Conservation (phyloP, 2,329 filamentous ascomycete genomes). For the Pseudocercospora crystallina region DNA sequence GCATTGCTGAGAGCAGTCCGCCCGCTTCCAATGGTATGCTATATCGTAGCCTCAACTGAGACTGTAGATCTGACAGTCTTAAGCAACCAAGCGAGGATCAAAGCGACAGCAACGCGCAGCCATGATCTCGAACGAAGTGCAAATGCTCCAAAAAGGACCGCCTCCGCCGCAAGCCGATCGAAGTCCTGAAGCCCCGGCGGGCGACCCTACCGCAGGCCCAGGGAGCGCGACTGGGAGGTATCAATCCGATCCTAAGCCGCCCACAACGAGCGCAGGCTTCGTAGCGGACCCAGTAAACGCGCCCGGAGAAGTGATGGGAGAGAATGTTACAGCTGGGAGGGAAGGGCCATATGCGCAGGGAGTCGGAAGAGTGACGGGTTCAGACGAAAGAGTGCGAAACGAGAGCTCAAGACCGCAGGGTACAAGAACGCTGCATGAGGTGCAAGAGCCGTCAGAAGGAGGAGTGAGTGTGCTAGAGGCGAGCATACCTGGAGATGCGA, state of each 20-base stretch:
- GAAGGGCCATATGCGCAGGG: slow-evolving; percentile 28
- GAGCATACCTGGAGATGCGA: neutral
- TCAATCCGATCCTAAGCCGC: slow-evolving; percentile 14
- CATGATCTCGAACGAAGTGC: slow-evolving; percentile 27
- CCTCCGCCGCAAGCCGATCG: slow-evolving; percentile 15
- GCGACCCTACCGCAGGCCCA: slow-evolving; percentile 9
- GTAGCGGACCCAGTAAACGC: slow-evolving; percentile 14
- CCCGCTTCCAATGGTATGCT: slow-evolving; percentile 5
- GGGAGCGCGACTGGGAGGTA: slow-evolving; percentile 17
- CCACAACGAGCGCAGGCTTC: slow-evolving; percentile 19
- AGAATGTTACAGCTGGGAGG: slow-evolving; percentile 23
- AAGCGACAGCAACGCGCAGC: slow-evolving; percentile 24
- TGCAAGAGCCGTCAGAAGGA: slow-evolving; percentile 16
- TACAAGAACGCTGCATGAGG: slow-evolving; percentile 1
- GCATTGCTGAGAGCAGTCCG: too few relatives aligned
- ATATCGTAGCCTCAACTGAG: neutral
- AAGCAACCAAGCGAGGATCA: slow-evolving; percentile 8
- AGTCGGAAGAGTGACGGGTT: slow-evolving; percentile 8
- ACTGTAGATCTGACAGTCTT: neutral
- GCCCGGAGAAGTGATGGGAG: slow-evolving; percentile 22
- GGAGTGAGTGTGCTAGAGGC: slow-evolving; percentile 15
- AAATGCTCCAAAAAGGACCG: slow-evolving; percentile 26
- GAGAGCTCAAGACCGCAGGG: slow-evolving; percentile 14
- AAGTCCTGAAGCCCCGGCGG: neutral
- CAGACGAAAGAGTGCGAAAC: slow-evolving; percentile 12